These are phyloP conservation scores for Tulasnella sp. DNA, from an alignment of 768 basidiomycete species.

Conservation along the genomic window DNA sequence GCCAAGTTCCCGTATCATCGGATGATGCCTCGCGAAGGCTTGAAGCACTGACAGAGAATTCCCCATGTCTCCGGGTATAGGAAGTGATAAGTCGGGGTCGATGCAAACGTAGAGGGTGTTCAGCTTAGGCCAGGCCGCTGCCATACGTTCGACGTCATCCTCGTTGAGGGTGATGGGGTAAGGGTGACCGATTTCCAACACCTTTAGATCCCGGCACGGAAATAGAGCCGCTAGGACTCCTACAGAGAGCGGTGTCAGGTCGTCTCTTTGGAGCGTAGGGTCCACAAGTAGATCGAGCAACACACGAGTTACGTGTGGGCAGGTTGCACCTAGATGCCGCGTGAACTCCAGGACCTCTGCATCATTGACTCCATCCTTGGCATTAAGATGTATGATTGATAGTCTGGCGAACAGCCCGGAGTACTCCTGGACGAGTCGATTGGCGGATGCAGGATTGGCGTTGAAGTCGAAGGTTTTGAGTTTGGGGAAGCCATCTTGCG, in stretches of 20 bases:
- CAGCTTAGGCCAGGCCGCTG: neutral
- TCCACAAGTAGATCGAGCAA: neutral
- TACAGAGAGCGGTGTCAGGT: neutral
- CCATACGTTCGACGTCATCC: neutral
- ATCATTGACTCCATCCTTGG: neutral
- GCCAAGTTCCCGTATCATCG: neutral
- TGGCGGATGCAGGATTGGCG: too few species aligned
- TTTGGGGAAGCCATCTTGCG: neutral
- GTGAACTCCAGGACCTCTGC: neutral
- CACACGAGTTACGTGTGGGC: neutral
- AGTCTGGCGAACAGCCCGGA: too few species aligned
- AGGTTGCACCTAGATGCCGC: neutral
- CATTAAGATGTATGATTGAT: too few species aligned
- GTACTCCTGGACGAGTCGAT: too few species aligned
- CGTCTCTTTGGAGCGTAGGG: neutral
- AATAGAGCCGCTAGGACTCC: neutral
- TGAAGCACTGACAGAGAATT: neutral
- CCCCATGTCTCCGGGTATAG: neutral
- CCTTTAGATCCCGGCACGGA: neutral
- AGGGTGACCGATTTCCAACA: neutral
- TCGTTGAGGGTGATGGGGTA: neutral
- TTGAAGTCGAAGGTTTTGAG: too few species aligned
- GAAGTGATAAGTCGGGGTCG: neutral
- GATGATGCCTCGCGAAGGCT: neutral
- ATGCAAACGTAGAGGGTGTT: neutral